Base-by-base conservation (phyloP, 306 rosid species). In the Malus asiatica region DNA sequence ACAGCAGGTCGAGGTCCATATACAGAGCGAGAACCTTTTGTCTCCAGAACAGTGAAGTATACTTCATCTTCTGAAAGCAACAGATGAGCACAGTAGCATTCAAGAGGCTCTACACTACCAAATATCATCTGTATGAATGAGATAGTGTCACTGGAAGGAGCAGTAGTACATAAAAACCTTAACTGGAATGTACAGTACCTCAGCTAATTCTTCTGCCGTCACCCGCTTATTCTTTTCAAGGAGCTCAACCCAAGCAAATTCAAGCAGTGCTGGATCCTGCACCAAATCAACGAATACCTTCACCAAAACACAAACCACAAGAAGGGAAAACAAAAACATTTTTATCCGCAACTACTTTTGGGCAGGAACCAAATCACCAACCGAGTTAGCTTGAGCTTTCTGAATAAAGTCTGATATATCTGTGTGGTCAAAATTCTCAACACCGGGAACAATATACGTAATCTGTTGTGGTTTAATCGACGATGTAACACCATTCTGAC, bases 231-330 rank as follows among this genome's bases (percentile, higher is more conserved):
- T 89, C 82, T 90, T 85, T 77, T 92, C 99, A 22, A 90, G 88
- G 80, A 96, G 96, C 81, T 96, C 99, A 86, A 81, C 83, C 99
- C 99, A 96, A 84, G 99, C 98, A 77, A 90, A 92, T 80, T 90
- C 99, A 77, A 96, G 93, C 35, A 96, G 82, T 22, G 93, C 75
- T 9, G 84, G 87, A 82, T 96, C 99, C 99, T 96, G 88, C 75
- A 83, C 71, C 77, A 83, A 64, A 83, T 80, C 68, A 76, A 61
- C 51, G 66, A 70, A 68, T 53, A 77, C 74, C 66, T 75, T 77
- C 60, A 71, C 38, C 5, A 70, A 52, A 51, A 70, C 51, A 53
- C 5, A 68, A 82, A 53, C 40, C 77, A 77, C 64, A 15, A 46
- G 38, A 23, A 11, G 14, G 52, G 30, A 68, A 59, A 68, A 38